A percentile compares a stretch with the other conserved stretches of the same genome.
Evolutionary conservation across 192 early-diverging fungal genomes (phyloP).

Genomic region (Piromyces sp.): DNA sequence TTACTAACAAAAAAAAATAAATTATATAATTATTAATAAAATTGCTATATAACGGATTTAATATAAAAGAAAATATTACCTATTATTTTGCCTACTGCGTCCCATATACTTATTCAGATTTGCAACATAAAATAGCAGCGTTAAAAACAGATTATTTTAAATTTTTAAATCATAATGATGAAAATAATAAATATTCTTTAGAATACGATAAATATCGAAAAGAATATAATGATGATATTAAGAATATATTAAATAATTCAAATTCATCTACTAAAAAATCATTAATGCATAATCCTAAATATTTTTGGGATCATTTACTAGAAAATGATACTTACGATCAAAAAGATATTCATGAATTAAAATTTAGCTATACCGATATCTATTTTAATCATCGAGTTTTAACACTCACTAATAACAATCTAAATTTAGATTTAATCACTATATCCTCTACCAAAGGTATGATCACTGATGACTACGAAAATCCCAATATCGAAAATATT

Average conservation of each 20-base stretch:
- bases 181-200: background rate
- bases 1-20: too few species aligned
- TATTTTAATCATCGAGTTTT: slow-evolving; percentile 10
- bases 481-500: background rate
- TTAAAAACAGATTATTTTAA: background rate
- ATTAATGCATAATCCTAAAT: background rate
- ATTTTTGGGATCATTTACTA: background rate
- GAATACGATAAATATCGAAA: background rate
- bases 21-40: too few species aligned
- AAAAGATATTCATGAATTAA: background rate
- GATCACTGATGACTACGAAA: background rate
- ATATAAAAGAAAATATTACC: background rate
- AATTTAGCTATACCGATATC: background rate
- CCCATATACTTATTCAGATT: background rate
- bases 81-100: background rate
- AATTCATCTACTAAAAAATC: background rate
- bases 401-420: background rate
- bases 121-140: background rate
- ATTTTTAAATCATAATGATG: background rate
- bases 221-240: background rate
- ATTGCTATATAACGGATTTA: too few species aligned
- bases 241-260: background rate
- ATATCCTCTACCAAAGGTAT: slow-evolving; percentile 8
- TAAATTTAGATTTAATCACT: slow-evolving; percentile 8
- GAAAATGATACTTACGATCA: background rate